Base-by-base conservation (phyloP, 2,329 filamentous ascomycete species). In the Diaporthe caulivora region DNA sequence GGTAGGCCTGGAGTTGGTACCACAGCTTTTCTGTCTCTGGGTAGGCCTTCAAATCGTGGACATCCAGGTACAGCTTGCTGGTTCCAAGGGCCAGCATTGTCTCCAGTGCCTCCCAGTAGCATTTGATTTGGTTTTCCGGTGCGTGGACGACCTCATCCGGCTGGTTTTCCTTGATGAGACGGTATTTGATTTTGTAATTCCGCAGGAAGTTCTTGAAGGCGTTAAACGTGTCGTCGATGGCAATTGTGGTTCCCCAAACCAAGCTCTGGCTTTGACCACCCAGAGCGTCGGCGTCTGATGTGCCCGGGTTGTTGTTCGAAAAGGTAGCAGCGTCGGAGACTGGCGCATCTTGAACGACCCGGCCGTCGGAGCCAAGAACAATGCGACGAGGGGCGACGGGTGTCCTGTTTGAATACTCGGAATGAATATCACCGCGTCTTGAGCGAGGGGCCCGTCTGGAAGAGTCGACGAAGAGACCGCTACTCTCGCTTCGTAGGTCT, bases 201-300 rank as follows among this genome's bases (percentile, higher is more conserved):
- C 92, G 91, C 37, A 99, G 86, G 80, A 99, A 99, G 76, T 97
- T 95, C 80, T 97, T 96, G 87, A 98, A 97, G 0, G 92, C 88
- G 68, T 92, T 90, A 82, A 97, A 94, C 0, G 95, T 95, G 81
- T 98, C 95, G 74, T 94, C 91, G 70, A 99, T 93, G 7, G 96
- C 98, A 65, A 99, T 94, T 51, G 97, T 98, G 55, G 97, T 99
- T 82, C 97, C 97, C 97, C 97, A 99, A 76, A 99, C 96, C 73
- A 97, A 91, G 77, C 93, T 92, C 72, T 93, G 92, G 51, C 94
- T 94, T 73, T 91, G 91, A 2, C 95, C 97, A 51, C 95, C 96
- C 53, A 98, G 90, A 1, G 89, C 90, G 80, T 98, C 94, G 0
- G 97, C 97, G 82, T 99, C 97, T 2, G 96, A 98, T 9, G 95